Base-by-base conservation (phyloP, 2,329 filamentous ascomycete genomes). In the Colletotrichum sp. region DNA sequence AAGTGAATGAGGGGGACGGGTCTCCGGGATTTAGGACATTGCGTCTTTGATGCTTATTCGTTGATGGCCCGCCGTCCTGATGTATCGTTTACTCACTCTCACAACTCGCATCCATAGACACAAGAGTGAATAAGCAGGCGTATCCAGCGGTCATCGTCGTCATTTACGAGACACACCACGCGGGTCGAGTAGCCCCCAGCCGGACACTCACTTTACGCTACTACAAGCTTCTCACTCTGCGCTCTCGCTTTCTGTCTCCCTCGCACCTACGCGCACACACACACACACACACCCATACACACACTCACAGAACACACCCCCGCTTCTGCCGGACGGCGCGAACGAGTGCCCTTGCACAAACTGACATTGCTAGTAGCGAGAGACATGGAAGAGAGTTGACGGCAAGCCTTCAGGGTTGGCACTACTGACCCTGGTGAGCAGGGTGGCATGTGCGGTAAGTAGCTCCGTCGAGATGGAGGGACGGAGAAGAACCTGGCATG, bases 391-490 rank as follows among this genome's bases (percentile, higher is more conserved):
- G 68, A 71, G 67, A 77, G 56, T 73, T 66, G 69, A 76, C 69
- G 65, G 75, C 73, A 77, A 77, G 69, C 65, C 73, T 67, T 71
- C 75, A 77, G 66, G 73, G 74, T 69, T 75, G 74, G 58, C 70
- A 68, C 73, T 68, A 68, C 65, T 68, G 56, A 73, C 64, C 73
- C 73, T 65, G 71, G 71, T 34, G 48, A 67, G 60, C 70, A 75
- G 48, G 74, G 66, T 76, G 71, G 71, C 71, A 76, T 70, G 71
- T 74, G 70, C 66, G 66, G 71, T 69, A 69, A 65, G 70, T 75
- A 76, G 71, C 80, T 81, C 81, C 78, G 80, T 82, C 79, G 66
- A 79, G 79, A 83, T 80, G 81, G 82, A 83, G 81, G 81, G 81
- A 83, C 80, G 81, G 81, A 78, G 77, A 75, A 75, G 71, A 71